Percentiles rank a stretch among this genome's conserved stretches.
Conservation (phyloP, 108 stramenopile genomes). For the Skeletonema grethae region DNA sequence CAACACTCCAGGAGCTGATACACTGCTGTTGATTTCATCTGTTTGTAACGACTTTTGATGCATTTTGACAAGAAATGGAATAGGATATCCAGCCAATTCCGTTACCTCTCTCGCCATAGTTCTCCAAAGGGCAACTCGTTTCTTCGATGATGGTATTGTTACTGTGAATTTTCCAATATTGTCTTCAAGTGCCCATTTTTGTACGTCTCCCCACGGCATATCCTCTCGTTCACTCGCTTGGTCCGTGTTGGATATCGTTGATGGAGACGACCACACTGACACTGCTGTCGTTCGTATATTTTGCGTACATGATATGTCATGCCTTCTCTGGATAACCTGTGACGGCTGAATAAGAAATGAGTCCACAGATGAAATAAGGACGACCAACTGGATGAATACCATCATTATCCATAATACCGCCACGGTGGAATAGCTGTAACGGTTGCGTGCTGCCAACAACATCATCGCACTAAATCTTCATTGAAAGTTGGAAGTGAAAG, state of each 20-base stretch:
- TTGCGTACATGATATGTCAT: neutral
- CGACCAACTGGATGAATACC: neutral
- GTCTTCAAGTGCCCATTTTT: slow-evolving; percentile 67
- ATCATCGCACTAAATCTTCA: too few relatives aligned
- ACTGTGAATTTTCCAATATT: slow-evolving; percentile 62
- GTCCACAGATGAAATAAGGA: neutral
- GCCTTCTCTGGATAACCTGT: neutral
- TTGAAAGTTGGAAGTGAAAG: too few relatives aligned
- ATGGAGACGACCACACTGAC: neutral
- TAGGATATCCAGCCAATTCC: slow-evolving; percentile 74
- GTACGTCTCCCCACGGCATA: slow-evolving; percentile 73
- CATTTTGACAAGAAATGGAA: slow-evolving; percentile 55
- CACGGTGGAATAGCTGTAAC: neutral
- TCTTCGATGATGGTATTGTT: slow-evolving; percentile 37
- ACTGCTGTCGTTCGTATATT: neutral
- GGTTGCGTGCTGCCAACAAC: neutral
- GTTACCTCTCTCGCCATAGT: slow-evolving; percentile 66
- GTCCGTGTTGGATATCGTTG: neutral
- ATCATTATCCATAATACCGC: neutral
- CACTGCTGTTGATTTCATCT: slow-evolving; percentile 5
- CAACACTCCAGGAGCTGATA: slow-evolving; percentile 37
- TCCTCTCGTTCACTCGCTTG: slow-evolving; percentile 16
- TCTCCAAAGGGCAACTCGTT: slow-evolving; percentile 67
- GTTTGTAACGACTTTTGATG: slow-evolving; percentile 6
- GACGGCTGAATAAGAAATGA: neutral